These are phyloP conservation scores for Physcomitrium patens DNA, from an alignment of 225 moss, liverwort and hornwort genomes.

Conservation along the genomic window DNA sequence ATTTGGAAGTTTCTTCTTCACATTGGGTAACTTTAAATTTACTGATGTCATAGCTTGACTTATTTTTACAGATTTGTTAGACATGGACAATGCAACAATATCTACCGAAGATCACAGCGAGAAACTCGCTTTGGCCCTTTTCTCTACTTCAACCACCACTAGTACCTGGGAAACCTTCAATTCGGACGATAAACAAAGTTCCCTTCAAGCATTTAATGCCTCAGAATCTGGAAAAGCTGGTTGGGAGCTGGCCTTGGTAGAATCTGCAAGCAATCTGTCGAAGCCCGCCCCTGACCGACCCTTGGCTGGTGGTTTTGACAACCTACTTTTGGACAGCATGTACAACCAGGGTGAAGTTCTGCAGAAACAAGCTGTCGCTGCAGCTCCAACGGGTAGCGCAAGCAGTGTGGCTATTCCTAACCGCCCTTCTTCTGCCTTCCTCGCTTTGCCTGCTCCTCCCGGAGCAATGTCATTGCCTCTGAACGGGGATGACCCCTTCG, in stretches of 20 bases:
- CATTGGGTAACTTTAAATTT: too few relatives aligned
- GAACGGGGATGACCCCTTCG: slow-evolving; percentile 56
- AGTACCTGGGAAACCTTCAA: slow-evolving; percentile 59
- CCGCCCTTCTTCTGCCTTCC: slow-evolving; percentile 52
- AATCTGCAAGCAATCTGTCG: slow-evolving; percentile 61
- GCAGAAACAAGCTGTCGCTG: slow-evolving; percentile 29
- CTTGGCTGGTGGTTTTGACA: slow-evolving; percentile 71
- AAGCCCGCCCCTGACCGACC: slow-evolving; percentile 37
- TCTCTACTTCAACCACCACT: slow-evolving; percentile 45
- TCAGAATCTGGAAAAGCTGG: slow-evolving; percentile 50
- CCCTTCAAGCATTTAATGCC: neutral
- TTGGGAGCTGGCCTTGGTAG: slow-evolving; percentile 74
- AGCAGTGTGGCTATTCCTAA: slow-evolving; percentile 62
- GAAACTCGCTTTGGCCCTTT: slow-evolving; percentile 69
- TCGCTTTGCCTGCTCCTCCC: slow-evolving; percentile 68
- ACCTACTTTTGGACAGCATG: slow-evolving; percentile 74
- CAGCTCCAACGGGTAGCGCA: slow-evolving; percentile 57
- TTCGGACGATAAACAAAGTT: slow-evolving; percentile 13
- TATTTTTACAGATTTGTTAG: slow-evolving; percentile 52
- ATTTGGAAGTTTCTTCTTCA: neutral
- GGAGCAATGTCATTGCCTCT: slow-evolving; percentile 48
- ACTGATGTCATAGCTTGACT: neutral
- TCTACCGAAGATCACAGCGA: slow-evolving; percentile 57
- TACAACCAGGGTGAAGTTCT: slow-evolving; percentile 65
- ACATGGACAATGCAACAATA: slow-evolving; percentile 52